Evolutionary conservation across 192 early-diverging fungal species (phyloP), one percentile per base, ranked within the genome.

Genomic region (Coemansia pectinata): DNA sequence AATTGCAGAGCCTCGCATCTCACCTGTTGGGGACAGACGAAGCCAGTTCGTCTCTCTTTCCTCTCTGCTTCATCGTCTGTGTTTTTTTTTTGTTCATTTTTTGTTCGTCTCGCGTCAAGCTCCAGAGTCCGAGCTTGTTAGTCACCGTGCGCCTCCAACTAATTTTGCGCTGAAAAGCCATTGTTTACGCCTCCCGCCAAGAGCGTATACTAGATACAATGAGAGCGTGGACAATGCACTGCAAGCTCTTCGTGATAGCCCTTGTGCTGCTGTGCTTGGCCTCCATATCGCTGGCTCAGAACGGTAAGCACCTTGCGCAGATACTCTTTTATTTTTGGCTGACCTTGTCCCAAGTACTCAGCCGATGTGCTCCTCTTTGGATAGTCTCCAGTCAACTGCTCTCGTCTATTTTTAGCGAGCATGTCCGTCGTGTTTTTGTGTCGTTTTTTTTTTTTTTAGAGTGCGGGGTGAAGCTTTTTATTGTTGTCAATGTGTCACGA

Each of bases 211-310:
- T 29, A 63, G 33, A 33, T 12, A 48, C 29, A 71, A 79, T 79
- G 77, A 62, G 77, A 66, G 72, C 65, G 44, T 34, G 29, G 12
- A 63, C 66, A 69, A 71, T 79, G 68, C 53, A 67, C 41, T 64
- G 69, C 44, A 59, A 67, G 23, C 50, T 74, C 39, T 39, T 74
- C 9, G 66, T 65, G 21, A 58, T 67, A 70, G 65, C 66, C 38
- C 52, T 79, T 58, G 77, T 69, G 50, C 68, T 79, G 8, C 40
- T 79, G 44, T 74, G 72, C 47, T 65, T 79, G 14, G 69, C 65
- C 23, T 60, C 39, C 55, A 45, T 50, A 17, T 67, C 77, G 44
- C 52, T 67, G 1, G 72, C 77, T 62, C 77, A 79, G 53, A 48
- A 72, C 34, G 70, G 76, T 77, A 71, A 69, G 76, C 39, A 33